Evolutionary conservation across 1,284 basidiomycete species (phyloP).

Genomic region (Irpex lacteus): DNA sequence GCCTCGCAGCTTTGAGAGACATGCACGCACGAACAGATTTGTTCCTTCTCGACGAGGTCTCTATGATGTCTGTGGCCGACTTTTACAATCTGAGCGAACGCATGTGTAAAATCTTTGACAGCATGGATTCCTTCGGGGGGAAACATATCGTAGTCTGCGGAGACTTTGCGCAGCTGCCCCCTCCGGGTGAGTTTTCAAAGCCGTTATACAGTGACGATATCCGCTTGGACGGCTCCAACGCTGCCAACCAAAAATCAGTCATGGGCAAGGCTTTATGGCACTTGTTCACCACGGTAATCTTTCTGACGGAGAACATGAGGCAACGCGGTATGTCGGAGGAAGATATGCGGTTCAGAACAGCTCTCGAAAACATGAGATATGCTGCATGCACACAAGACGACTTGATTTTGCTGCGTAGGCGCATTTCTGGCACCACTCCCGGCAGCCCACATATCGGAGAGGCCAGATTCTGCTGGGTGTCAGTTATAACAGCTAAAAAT

Average conservation of each 20-base stretch:
- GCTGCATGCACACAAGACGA: not conserved
- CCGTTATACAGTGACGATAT: not conserved
- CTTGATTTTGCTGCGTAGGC: not conserved
- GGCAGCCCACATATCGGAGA: not conserved
- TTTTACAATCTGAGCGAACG: conserved; percentile 7
- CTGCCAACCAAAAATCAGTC: conserved; percentile 22
- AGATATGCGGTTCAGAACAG: not conserved
- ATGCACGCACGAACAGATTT: not conserved
- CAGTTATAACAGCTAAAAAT: not conserved
- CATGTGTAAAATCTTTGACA: conserved; percentile 21
- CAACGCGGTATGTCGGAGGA: conserved; percentile 21
- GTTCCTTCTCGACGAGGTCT: not conserved
- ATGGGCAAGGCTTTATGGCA: conserved; percentile 36
- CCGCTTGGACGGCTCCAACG: not conserved
- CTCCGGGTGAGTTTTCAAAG: not conserved
- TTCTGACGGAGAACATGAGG: conserved; percentile 36
- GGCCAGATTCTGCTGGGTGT: not conserved
- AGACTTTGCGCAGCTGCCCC: not conserved
- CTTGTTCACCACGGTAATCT: conserved; percentile 32
- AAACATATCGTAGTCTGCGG: not conserved
- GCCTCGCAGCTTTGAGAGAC: not conserved
- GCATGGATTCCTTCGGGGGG: not conserved
- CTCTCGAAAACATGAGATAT: not conserved
- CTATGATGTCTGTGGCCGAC: not conserved
- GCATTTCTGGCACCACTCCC: not conserved